Evolutionary conservation across 257 asterid species (phyloP).

Genomic region (Salvia rosmarinus): DNA sequence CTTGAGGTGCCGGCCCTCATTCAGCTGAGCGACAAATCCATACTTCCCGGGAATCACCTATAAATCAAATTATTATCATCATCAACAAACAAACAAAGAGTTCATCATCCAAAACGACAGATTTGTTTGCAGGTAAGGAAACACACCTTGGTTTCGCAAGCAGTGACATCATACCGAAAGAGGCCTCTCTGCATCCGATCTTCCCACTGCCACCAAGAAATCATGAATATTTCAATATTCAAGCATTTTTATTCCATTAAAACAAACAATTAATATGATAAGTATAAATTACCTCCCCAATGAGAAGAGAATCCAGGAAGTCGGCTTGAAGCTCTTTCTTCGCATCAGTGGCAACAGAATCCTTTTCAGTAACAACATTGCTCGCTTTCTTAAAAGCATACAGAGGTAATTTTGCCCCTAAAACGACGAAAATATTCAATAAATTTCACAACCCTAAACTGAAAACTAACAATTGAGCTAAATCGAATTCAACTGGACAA

Average conservation of each 20-base stretch:
- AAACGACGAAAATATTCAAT: conserved; percentile 22
- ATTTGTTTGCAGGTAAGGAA: not conserved
- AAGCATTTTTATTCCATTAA: not conserved
- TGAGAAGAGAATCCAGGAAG: conserved; percentile 71
- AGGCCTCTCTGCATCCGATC: conserved; percentile 93
- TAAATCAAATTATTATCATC: conserved; percentile 1
- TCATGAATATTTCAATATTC: not conserved
- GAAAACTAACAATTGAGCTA: not conserved
- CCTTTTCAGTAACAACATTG: conserved; percentile 42
- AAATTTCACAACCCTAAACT: not conserved
- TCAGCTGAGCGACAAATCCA: conserved; percentile 90
- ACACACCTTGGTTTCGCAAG: conserved; percentile 88
- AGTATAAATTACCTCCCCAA: conserved; percentile 59
- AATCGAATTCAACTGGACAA: not conserved
- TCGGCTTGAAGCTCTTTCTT: conserved; percentile 55
- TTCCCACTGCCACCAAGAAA: conserved; percentile 76
- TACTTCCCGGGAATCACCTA: conserved; percentile 92
- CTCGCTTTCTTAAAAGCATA: conserved; percentile 59
- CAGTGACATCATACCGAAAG: conserved; percentile 97
- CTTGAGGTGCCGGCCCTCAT: conserved; percentile 97
- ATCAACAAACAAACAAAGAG: not conserved
- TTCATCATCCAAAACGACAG: not conserved
- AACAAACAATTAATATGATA: not conserved
- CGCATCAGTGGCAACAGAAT: conserved; percentile 33
- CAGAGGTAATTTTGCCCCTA: conserved; percentile 81